These are phyloP conservation scores for Aphanomyces astaci DNA, from an alignment of 352 stramenopile genomes.

Conservation along the genomic window DNA sequence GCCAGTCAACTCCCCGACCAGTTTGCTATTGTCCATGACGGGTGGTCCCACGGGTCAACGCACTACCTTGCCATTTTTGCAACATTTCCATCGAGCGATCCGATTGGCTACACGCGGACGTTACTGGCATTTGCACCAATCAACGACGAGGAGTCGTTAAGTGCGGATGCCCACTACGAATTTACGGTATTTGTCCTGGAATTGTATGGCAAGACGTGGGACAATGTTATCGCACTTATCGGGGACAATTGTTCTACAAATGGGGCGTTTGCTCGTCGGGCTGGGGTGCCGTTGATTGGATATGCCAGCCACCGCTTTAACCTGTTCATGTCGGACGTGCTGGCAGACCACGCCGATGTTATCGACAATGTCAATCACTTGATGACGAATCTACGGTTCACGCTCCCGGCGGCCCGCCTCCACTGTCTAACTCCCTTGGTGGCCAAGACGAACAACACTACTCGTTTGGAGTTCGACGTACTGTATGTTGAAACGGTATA, in stretches of 20 bases:
- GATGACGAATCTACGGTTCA: not conserved
- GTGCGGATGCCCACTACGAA: not conserved
- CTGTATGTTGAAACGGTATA: not conserved
- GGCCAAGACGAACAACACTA: not conserved
- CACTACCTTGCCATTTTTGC: not conserved
- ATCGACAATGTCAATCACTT: not conserved
- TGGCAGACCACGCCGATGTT: not conserved
- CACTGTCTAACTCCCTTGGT: not conserved
- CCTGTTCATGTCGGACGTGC: not conserved
- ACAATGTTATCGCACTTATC: too few species aligned
- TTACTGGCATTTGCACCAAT: not conserved
- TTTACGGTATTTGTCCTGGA: not conserved
- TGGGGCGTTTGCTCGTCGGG: not conserved
- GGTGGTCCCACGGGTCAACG: not conserved
- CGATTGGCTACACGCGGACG: not conserved
- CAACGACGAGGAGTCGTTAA: not conserved
- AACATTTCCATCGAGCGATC: not conserved
- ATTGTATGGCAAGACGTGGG: not conserved
- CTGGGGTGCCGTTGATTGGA: not conserved
- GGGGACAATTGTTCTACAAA: not conserved
- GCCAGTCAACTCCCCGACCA: too few species aligned
- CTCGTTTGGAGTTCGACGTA: not conserved
- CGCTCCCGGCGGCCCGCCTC: not conserved
- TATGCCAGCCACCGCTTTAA: not conserved
- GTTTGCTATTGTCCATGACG: not conserved